A percentile compares a stretch with the other conserved stretches of the same genome.
Conservation (phyloP, 305 asterid species). For the Caryopteris hybrid region DNA sequence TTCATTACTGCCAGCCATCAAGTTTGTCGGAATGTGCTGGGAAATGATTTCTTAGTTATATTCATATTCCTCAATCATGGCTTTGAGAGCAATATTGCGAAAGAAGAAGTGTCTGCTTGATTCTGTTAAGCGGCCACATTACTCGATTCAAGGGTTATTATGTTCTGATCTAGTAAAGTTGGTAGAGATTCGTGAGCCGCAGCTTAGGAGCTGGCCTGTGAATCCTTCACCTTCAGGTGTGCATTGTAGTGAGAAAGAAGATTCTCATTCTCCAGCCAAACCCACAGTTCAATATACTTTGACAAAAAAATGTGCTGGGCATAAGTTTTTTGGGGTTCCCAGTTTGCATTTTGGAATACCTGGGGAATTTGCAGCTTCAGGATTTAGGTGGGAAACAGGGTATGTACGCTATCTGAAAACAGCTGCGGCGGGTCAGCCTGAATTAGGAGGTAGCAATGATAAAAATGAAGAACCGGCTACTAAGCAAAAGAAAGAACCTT, state of each 20-base stretch:
- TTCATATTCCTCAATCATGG: conserved; percentile 47
- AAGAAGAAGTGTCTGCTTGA: conserved; percentile 49
- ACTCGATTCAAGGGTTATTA: conserved; percentile 38
- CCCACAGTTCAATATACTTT: conserved; percentile 21
- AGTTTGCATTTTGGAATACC: conserved; percentile 31
- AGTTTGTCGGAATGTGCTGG: conserved; percentile 22
- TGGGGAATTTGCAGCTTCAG: conserved; percentile 39
- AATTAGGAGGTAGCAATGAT: conserved; percentile 42
- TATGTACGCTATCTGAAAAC: conserved; percentile 49
- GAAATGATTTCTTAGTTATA: conserved; percentile 34
- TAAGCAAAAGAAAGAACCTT: conserved; percentile 85
- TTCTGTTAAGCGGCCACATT: conserved; percentile 37
- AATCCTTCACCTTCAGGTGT: conserved; percentile 34
- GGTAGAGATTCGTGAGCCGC: conserved; percentile 33
- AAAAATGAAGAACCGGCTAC: conserved; percentile 47
- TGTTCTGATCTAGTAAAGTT: conserved; percentile 42
- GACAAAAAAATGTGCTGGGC: conserved; percentile 23
- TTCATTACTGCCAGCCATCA: conserved; percentile 23
- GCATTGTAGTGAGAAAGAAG: conserved; percentile 32
- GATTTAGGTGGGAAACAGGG: conserved; percentile 47
- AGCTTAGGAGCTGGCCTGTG: conserved; percentile 35
- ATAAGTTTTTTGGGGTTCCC: conserved; percentile 27
- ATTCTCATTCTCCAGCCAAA: conserved; percentile 25
- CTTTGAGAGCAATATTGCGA: conserved; percentile 72
- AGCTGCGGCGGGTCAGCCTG: conserved; percentile 67